phyloP scores from a whole-genome alignment of 768 basidiomycete genomes.

The Russula sp. region DNA sequence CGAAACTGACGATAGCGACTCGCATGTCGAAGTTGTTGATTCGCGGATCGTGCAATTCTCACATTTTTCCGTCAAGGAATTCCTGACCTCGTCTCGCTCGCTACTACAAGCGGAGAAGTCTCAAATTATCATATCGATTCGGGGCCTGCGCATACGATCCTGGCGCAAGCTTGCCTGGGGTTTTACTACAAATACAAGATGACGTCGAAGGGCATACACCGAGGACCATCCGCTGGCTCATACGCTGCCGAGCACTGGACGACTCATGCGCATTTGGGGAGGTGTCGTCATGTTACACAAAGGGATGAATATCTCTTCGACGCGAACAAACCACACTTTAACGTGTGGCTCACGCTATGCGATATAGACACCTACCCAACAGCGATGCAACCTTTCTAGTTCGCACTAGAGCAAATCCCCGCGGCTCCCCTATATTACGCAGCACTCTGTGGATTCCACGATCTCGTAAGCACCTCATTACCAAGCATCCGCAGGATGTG shows the following conservation, averaged over 20 bases:
- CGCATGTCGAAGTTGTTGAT: too few relatives aligned
- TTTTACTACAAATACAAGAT: not conserved
- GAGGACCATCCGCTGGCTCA: too few relatives aligned
- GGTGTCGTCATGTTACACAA: not conserved
- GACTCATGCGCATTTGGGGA: not conserved
- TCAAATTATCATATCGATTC: not conserved
- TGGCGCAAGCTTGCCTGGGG: slow-evolving; percentile 1
- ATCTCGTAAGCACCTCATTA: not conserved
- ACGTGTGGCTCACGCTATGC: not conserved
- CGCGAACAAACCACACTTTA: not conserved
- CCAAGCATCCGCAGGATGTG: not conserved
- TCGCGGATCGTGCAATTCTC: not conserved
- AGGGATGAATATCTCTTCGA: not conserved
- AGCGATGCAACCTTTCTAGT: too few relatives aligned
- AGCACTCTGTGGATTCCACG: not conserved
- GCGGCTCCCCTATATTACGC: not conserved
- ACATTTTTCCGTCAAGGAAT: not conserved
- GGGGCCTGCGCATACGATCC: not conserved
- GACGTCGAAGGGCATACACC: not conserved
- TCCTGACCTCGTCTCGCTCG: not conserved
- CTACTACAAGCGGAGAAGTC: not conserved
- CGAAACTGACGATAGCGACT: too few relatives aligned
- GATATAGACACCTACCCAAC: too few relatives aligned
- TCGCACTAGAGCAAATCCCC: too few relatives aligned
- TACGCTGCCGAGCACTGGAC: not conserved